phyloP scores from a whole-genome alignment of 805 yeast species.

The Zygosaccharomyces siamensis region DNA sequence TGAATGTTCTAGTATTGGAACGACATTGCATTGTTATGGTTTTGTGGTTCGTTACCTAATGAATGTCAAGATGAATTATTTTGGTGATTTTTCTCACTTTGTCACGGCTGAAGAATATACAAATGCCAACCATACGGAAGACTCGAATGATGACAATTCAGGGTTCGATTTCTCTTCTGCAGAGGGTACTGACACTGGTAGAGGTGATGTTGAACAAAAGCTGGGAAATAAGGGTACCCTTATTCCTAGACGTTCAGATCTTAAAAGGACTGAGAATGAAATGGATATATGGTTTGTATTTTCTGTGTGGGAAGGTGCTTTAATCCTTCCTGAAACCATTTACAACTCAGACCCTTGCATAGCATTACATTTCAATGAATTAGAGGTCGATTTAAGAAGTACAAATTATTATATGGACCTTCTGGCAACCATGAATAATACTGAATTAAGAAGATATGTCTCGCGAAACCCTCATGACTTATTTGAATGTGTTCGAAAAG shows the following conservation, averaged over 20 bases:
- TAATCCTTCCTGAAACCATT: constrained; percentile 67
- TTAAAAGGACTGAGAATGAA: constrained; percentile 59
- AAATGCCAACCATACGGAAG: constrained; percentile 13
- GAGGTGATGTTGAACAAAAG: background rate
- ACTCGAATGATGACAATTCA: constrained; percentile 2
- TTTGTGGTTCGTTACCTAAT: constrained; percentile 70
- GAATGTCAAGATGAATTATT: constrained; percentile 77
- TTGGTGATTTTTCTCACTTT: constrained; percentile 82
- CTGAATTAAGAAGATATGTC: constrained; percentile 16
- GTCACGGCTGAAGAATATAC: constrained; percentile 82
- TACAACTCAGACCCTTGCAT: constrained; percentile 61
- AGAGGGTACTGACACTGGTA: constrained; percentile 1
- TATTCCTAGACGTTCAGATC: constrained; percentile 16
- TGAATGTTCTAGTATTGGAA: constrained; percentile 58
- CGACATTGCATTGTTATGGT: constrained; percentile 73
- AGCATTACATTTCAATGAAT: constrained; percentile 55
- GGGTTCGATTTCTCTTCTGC: constrained; percentile 2
- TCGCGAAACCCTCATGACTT: constrained; percentile 18
- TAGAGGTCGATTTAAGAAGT: constrained; percentile 78
- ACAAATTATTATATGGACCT: constrained; percentile 92
- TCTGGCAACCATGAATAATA: constrained; percentile 49
- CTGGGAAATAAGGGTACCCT: background rate
- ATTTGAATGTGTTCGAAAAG: constrained; percentile 31
- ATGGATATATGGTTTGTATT: constrained; percentile 71
- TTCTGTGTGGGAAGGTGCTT: constrained; percentile 61